These are phyloP conservation scores for Rhododendron molle DNA, from an alignment of 148 eudicot species.

Conservation along the genomic window DNA sequence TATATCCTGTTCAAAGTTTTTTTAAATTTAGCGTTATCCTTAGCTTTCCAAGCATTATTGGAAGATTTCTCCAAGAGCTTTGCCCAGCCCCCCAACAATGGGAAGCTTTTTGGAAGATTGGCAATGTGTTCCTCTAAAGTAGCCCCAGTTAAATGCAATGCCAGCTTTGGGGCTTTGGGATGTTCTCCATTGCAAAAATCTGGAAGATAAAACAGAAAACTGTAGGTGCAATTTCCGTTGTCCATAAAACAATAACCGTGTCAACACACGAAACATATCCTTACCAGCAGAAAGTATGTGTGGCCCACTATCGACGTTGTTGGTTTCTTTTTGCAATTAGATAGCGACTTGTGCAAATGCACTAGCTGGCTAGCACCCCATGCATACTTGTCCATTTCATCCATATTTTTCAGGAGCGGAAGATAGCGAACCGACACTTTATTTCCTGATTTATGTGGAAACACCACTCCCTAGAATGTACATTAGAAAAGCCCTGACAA, in stretches of 20 bases:
- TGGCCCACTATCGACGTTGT: no score
- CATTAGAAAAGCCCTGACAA: no score
- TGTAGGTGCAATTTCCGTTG: not conserved
- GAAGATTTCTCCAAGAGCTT: not conserved
- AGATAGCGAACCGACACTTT: no score
- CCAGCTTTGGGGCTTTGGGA: not conserved
- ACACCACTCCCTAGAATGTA: no score
- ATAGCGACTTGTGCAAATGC: no score
- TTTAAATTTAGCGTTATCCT: not conserved
- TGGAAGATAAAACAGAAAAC: not conserved
- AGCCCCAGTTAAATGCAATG: not conserved
- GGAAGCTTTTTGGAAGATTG: no score
- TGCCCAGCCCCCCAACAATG: not conserved
- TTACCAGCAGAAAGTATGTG: no score
- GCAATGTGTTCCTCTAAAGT: not conserved
- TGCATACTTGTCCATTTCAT: no score
- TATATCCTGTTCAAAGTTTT: not conserved
- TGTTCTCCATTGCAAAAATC: not conserved
- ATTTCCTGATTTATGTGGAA: no score
- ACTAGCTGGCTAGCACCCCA: no score
- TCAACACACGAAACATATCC: not conserved
- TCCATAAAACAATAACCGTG: not conserved
- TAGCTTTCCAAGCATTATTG: not conserved
- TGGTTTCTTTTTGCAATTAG: no score
- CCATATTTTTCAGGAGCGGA: no score